Evolutionary conservation across 176 grass and related monocot species (phyloP).

Genomic region (Poa annua): DNA sequence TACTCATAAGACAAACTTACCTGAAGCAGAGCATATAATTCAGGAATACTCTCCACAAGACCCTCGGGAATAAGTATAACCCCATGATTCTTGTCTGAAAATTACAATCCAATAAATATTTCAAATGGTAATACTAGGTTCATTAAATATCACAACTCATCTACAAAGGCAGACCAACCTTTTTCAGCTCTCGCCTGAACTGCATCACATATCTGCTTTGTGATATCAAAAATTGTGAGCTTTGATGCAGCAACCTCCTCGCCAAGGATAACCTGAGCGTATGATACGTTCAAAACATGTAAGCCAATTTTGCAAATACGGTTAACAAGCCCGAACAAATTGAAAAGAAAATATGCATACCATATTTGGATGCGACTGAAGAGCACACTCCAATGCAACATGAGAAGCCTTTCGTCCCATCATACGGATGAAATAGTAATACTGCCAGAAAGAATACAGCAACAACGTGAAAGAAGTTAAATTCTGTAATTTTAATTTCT

Average conservation of each 20-base stretch:
- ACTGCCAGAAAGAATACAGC: constrained; percentile 60
- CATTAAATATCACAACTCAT: constrained; percentile 1
- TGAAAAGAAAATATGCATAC: constrained; percentile 44
- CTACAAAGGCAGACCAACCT: constrained; percentile 44
- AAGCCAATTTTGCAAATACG: background rate
- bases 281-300: constrained; percentile 31
- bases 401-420: constrained; percentile 99
- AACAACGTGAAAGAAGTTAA: constrained; percentile 28
- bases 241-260: constrained; percentile 96
- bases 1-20: constrained; percentile 40
- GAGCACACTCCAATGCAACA: constrained; percentile 95
- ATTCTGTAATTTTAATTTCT: constrained; percentile 23
- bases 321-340: background rate
- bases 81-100: constrained; percentile 85
- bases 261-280: constrained; percentile 85
- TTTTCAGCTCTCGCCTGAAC: constrained; percentile 83
- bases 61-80: constrained; percentile 98
- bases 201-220: constrained; percentile 98
- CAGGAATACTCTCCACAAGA: constrained; percentile 97
- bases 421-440: constrained; percentile 98
- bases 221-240: constrained; percentile 96
- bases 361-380: constrained; percentile 99
- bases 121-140: constrained; percentile 16
- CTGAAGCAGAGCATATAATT: constrained; percentile 96
- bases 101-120: background rate